A percentile compares a stretch with the other conserved stretches of the same genome.
Conservation (phyloP, 2,329 filamentous ascomycete genomes). For the Beauveria asiatica region DNA sequence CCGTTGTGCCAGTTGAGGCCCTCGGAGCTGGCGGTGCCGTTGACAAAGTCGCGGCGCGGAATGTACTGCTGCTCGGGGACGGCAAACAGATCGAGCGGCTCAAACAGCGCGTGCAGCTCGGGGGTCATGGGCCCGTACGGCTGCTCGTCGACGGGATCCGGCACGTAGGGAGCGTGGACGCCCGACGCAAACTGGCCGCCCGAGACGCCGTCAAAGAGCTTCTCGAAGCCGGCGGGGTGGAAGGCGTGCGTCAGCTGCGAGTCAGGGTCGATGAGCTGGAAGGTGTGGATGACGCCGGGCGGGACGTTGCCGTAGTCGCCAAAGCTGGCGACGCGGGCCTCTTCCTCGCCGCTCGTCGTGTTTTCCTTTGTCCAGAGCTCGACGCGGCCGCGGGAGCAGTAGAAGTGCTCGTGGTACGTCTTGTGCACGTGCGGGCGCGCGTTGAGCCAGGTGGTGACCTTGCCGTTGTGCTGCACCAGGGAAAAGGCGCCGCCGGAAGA, state of each 20-base stretch:
- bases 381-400: slow-evolving; percentile 15
- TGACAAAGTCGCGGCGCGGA: slow-evolving; percentile 17
- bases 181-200: slow-evolving; percentile 10
- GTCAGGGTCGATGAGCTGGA: slow-evolving; percentile 17
- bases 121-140: slow-evolving; percentile 16
- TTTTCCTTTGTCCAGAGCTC: slow-evolving; percentile 17
- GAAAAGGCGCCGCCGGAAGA: slow-evolving; percentile 18
- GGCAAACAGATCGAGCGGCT: slow-evolving; percentile 14
- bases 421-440: slow-evolving; percentile 17
- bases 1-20: slow-evolving; percentile 16
- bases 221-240: slow-evolving; percentile 18
- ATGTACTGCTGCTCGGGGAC: slow-evolving; percentile 11
- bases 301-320: slow-evolving; percentile 18
- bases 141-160: slow-evolving; percentile 11
- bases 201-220: slow-evolving; percentile 15
- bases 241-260: slow-evolving; percentile 17
- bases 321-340: slow-evolving; percentile 14
- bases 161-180: slow-evolving; percentile 13
- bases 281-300: slow-evolving; percentile 16
- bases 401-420: slow-evolving; percentile 16
- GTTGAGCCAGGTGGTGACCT: slow-evolving; percentile 12
- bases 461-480: slow-evolving; percentile 17
- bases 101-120: slow-evolving; percentile 1
- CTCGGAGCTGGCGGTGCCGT: slow-evolving; percentile 14
- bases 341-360: slow-evolving; percentile 12